Percentiles rank a stretch among this genome's conserved stretches.
phyloP scores from a whole-genome alignment of 2,329 filamentous ascomycete genomes.

The Fusarium algeriense region DNA sequence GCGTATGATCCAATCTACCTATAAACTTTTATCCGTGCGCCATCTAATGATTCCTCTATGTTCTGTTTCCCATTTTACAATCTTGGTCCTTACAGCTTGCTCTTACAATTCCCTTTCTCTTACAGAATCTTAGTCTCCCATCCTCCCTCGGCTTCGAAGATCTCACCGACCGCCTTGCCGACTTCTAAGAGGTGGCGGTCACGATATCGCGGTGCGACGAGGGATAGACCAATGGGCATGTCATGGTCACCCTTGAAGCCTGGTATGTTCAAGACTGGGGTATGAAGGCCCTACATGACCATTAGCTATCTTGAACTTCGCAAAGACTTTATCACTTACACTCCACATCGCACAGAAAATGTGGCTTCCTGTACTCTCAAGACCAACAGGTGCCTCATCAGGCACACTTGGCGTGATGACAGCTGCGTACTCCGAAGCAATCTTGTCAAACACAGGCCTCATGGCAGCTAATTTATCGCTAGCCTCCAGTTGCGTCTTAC shows the following conservation, averaged over 20 bases:
- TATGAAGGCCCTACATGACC: slow-evolving; percentile 61
- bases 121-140: slow-evolving; percentile 42
- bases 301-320: slow-evolving; percentile 3
- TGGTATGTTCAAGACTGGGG: slow-evolving; percentile 73
- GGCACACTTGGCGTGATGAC: slow-evolving; percentile 70
- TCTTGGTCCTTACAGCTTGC: neutral
- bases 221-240: slow-evolving; percentile 70
- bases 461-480: slow-evolving; percentile 66
- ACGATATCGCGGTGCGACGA: slow-evolving; percentile 62
- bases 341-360: slow-evolving; percentile 67
- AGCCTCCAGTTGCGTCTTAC: slow-evolving; percentile 64
- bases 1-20: neutral
- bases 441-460: slow-evolving; percentile 66
- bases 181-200: slow-evolving; percentile 60
- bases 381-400: slow-evolving; percentile 70
- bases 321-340: slow-evolving; percentile 51
- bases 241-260: slow-evolving; percentile 66
- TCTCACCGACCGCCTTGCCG: slow-evolving; percentile 53
- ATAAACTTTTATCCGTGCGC: slow-evolving; percentile 10
- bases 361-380: slow-evolving; percentile 66
- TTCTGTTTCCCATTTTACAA: slow-evolving; percentile 7
- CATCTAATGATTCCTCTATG: neutral
- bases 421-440: slow-evolving; percentile 65
- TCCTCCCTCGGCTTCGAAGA: slow-evolving; percentile 51
- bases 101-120: neutral